phyloP scores from a whole-genome alignment of 257 asterid genomes.

The Sherardia arvensis region DNA sequence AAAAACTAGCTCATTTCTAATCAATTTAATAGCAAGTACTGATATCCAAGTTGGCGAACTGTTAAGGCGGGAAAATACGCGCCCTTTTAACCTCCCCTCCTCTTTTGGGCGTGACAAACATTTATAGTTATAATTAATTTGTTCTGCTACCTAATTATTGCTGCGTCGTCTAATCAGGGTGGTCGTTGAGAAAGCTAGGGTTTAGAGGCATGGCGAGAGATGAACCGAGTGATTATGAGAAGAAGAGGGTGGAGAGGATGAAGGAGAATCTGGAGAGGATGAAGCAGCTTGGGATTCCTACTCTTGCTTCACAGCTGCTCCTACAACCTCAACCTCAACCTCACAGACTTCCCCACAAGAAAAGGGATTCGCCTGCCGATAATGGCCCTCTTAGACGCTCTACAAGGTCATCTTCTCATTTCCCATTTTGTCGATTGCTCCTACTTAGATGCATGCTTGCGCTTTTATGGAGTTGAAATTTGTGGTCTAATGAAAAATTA shows the following conservation, averaged over 20 bases:
- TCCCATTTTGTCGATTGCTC: too few species aligned
- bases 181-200: neutral
- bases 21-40: too few species aligned
- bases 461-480: too few species aligned
- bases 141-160: too few species aligned
- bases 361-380: conserved; percentile 10
- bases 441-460: neutral
- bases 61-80: too few species aligned
- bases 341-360: conserved; percentile 10
- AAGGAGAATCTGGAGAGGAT: conserved; percentile 50
- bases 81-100: too few species aligned
- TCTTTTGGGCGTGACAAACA: too few species aligned
- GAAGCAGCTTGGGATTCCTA: conserved; percentile 49
- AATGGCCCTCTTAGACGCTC: conserved; percentile 56
- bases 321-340: too few species aligned
- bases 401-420: conserved; percentile 29
- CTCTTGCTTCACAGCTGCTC: conserved; percentile 39
- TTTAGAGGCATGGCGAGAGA: neutral
- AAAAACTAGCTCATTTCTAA: too few species aligned
- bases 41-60: too few species aligned
- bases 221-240: conserved; percentile 28
- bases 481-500: neutral
- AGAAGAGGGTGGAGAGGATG: conserved; percentile 47
- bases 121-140: too few species aligned
- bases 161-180: too few species aligned